Evolutionary conservation across 2,329 filamentous ascomycete genomes (phyloP), one percentile per base, ranked within the genome.

Genomic region (Cercospora zeina): DNA sequence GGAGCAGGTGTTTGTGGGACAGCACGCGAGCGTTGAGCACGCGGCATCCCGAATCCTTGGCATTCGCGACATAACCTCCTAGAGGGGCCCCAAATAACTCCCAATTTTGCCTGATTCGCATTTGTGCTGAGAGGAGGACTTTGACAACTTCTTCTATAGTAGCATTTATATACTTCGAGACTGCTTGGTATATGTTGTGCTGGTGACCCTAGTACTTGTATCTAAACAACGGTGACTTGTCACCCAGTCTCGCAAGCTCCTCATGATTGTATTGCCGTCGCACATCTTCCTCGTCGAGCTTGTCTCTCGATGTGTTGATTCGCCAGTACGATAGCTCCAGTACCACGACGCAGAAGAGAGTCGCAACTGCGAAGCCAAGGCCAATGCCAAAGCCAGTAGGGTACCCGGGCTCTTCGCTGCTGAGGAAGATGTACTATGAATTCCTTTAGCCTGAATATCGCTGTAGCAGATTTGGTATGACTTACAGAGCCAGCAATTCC

Each of bases 401-500:
- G 62, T 76, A 77, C 1, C 65, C 64, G 55, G 69, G 73, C 11
- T 72, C 70, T 58, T 77, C 74, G 1, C 66, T 69, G 33, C 75
- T 71, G 4, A 73, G 65, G 62, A 75, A 76, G 67, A 77, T 75
- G 51, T 42, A 42, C 37, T 42, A 19, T 14, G 19, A 11, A 1
- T 3, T 9, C 11, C 19, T 7, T 42, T 42, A 39, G 31, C 31
- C 31, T 34, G 31, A 34, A 11, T 11, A 9, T 34, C 13, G 3
- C 7, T 2, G 31, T 11, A 34, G 31, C 31, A 34, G 3, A 8
- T 3, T 34, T 11, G 9, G 31, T 2, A 10, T 11, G 36, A 39
- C 37, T 19, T 19, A 65, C 69, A 34, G 33, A n/a, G 3, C 78
- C 78, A 6, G 80, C 69, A 14, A 79, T 73, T 4, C 78, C 77